These are phyloP conservation scores for Penicillium corylophilum DNA, from an alignment of 2,329 filamentous ascomycete species.

Conservation along the genomic window DNA sequence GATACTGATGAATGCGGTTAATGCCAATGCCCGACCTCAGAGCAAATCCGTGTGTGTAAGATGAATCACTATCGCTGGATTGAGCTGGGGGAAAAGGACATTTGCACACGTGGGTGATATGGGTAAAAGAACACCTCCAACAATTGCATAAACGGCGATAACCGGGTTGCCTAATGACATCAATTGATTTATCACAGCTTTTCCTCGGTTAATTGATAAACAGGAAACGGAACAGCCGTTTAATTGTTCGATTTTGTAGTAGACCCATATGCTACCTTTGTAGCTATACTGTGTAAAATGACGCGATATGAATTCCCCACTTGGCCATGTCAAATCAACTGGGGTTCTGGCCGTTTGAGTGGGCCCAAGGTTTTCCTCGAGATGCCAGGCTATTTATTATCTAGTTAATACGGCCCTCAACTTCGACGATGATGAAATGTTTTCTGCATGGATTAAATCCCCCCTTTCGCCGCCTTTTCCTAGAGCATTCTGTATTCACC, in stretches of 20 bases:
- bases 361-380: background rate
- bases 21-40: background rate
- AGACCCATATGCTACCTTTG: background rate
- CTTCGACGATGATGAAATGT: background rate
- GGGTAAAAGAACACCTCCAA: too few relatives aligned
- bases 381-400: background rate
- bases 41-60: too few relatives aligned
- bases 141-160: too few relatives aligned
- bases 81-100: too few relatives aligned
- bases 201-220: background rate
- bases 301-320: background rate
- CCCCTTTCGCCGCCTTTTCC: too few relatives aligned
- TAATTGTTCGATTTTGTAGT: background rate
- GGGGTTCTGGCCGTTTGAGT: background rate
- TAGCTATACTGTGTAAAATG: background rate
- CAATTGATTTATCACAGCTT: too few relatives aligned
- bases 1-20: background rate
- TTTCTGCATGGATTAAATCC: too few relatives aligned
- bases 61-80: too few relatives aligned
- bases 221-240: background rate
- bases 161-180: too few relatives aligned
- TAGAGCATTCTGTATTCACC: background rate
- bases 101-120: too few relatives aligned
- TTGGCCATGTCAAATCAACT: background rate
- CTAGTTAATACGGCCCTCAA: background rate